Evolutionary conservation across 2,329 filamentous ascomycete species (phyloP).

Genomic region (Herpotrichia juniperi): DNA sequence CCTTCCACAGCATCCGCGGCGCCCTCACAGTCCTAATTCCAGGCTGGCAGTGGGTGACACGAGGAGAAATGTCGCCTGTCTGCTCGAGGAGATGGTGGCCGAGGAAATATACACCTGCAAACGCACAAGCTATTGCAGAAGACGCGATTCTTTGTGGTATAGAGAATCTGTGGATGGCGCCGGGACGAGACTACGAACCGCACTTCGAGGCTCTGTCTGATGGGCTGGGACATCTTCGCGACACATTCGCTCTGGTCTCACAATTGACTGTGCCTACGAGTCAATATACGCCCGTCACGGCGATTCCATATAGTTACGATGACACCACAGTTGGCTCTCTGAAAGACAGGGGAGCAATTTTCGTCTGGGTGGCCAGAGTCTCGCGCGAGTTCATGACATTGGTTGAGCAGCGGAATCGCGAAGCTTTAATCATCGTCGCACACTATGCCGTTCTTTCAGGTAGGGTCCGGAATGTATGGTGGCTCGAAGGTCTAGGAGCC

Average conservation of each 20-base stretch:
- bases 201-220: slow-evolving; percentile 24
- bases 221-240: slow-evolving; percentile 33
- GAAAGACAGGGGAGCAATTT: slow-evolving; percentile 40
- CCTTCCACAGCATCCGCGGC: slow-evolving; percentile 39
- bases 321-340: slow-evolving; percentile 33
- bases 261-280: slow-evolving; percentile 32
- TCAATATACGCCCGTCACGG: slow-evolving; percentile 28
- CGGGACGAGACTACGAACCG: slow-evolving; percentile 11
- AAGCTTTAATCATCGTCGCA: slow-evolving; percentile 45
- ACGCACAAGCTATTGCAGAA: slow-evolving; percentile 31
- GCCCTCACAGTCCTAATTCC: slow-evolving; percentile 36
- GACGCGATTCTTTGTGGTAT: slow-evolving; percentile 31
- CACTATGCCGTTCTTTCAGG: slow-evolving; percentile 46
- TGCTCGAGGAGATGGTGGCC: slow-evolving; percentile 44
- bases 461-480: slow-evolving; percentile 41
- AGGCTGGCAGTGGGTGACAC: slow-evolving; percentile 38
- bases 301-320: slow-evolving; percentile 36
- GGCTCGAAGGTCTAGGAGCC: slow-evolving; percentile 40
- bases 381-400: slow-evolving; percentile 36
- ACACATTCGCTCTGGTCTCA: slow-evolving; percentile 37
- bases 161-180: slow-evolving; percentile 31
- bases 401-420: slow-evolving; percentile 34
- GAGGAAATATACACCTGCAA: slow-evolving; percentile 23
- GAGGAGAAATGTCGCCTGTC: slow-evolving; percentile 32
- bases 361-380: slow-evolving; percentile 37